Percentiles rank a stretch among this genome's conserved stretches.
Conservation (phyloP, 2,329 filamentous ascomycete species). For the Fusarium sp. region DNA sequence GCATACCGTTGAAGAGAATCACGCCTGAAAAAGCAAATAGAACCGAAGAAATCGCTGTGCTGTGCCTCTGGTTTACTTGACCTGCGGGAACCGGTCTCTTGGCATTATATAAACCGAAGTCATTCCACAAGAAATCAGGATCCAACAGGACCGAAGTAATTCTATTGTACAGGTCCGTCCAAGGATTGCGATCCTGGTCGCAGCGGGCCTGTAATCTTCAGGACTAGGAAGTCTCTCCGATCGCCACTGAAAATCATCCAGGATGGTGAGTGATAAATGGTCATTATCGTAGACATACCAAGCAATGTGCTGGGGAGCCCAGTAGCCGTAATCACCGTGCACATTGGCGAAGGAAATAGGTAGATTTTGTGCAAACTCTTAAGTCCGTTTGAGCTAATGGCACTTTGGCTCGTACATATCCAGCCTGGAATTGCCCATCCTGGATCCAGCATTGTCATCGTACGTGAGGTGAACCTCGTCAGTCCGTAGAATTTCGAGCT, state of each 20-base stretch:
- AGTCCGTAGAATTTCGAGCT: conserved; percentile 17
- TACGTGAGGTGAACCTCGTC: conserved; percentile 21
- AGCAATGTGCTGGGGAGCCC: neutral
- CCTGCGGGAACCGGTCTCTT: neutral
- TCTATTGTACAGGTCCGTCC: too few species aligned
- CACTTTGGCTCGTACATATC: neutral
- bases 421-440: neutral
- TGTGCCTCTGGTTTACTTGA: neutral
- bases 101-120: neutral
- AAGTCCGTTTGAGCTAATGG: neutral
- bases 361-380: neutral
- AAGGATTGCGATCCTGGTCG: neutral
- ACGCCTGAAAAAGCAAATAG: neutral
- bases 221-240: too few species aligned
- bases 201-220: neutral
- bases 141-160: too few species aligned
- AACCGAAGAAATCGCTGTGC: neutral
- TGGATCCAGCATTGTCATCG: neutral
- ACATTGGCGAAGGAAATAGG: too few species aligned
- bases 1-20: neutral
- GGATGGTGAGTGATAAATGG: too few species aligned
- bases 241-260: too few species aligned
- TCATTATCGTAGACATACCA: too few species aligned
- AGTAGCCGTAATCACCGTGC: neutral
- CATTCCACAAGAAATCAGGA: too few species aligned